These are phyloP conservation scores for Hanseniaspora pseudoguilliermondii DNA, from an alignment of 805 yeast species.

Conservation along the genomic window DNA sequence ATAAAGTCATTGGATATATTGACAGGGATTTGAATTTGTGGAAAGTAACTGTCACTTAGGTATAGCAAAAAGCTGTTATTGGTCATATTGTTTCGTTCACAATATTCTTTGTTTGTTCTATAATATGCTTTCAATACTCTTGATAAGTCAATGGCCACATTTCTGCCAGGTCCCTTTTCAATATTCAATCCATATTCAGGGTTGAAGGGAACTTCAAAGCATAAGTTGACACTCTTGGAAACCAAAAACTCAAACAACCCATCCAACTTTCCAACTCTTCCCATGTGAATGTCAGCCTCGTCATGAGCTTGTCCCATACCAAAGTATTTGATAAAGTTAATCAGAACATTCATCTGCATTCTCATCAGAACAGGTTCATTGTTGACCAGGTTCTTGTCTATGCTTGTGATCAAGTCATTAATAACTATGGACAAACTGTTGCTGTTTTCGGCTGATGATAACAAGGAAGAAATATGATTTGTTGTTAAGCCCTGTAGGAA, in stretches of 20 bases:
- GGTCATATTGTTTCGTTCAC: slow-evolving; percentile 16
- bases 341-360: slow-evolving; percentile 54
- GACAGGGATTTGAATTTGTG: slow-evolving; percentile 44
- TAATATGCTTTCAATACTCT: slow-evolving; percentile 53
- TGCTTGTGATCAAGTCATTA: slow-evolving; percentile 48
- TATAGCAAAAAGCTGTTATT: slow-evolving; percentile 29
- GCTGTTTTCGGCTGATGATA: slow-evolving; percentile 58
- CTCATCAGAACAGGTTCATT: slow-evolving; percentile 56
- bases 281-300: slow-evolving; percentile 40
- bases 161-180: slow-evolving; percentile 68
- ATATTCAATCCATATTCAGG: slow-evolving; percentile 45
- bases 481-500: slow-evolving; percentile 57
- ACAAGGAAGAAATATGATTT: slow-evolving; percentile 67
- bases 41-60: slow-evolving; percentile 39
- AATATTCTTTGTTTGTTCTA: slow-evolving; percentile 22
- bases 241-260: slow-evolving; percentile 62
- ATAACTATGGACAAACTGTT: slow-evolving; percentile 46
- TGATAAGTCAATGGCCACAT: slow-evolving; percentile 63
- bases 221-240: slow-evolving; percentile 50
- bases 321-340: slow-evolving; percentile 47
- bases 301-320: slow-evolving; percentile 61
- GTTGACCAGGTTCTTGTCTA: slow-evolving; percentile 37
- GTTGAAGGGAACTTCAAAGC: slow-evolving; percentile 72
- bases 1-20: slow-evolving; percentile 51
- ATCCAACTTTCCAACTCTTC: slow-evolving; percentile 37